Evolutionary conservation across 2,329 filamentous ascomycete species (phyloP).

Genomic region (Epichloe sibirici): DNA sequence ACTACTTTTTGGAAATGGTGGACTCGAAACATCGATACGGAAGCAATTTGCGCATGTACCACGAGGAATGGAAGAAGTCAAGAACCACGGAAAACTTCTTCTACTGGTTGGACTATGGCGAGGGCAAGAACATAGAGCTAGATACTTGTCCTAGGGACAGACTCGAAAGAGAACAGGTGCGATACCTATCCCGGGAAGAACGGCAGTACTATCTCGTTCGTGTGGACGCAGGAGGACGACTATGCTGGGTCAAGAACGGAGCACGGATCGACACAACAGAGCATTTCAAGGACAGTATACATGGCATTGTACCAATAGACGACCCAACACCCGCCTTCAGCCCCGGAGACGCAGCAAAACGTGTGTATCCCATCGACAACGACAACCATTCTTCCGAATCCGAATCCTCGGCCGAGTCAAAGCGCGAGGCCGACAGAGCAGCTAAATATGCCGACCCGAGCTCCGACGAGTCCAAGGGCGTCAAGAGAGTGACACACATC

Average conservation of each 20-base stretch:
- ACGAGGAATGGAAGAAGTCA: slow-evolving; percentile 68
- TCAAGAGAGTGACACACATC: slow-evolving; percentile 45
- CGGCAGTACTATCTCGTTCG: slow-evolving; percentile 68
- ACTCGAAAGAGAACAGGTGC: slow-evolving; percentile 66
- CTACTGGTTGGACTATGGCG: slow-evolving; percentile 81
- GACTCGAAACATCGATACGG: slow-evolving; percentile 82
- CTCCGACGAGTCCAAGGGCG: slow-evolving; percentile 47
- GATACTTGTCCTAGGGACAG: slow-evolving; percentile 60
- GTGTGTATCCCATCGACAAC: slow-evolving; percentile 7
- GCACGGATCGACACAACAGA: slow-evolving; percentile 63
- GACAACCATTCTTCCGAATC: slow-evolving; percentile 17
- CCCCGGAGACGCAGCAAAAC: slow-evolving; percentile 9
- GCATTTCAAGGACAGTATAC: slow-evolving; percentile 65
- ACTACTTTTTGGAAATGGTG: slow-evolving; percentile 79
- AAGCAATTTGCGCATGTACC: slow-evolving; percentile 68
- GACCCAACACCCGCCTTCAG: slow-evolving; percentile 46
- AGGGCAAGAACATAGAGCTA: slow-evolving; percentile 58
- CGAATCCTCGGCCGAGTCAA: slow-evolving; percentile 29
- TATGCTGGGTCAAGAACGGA: slow-evolving; percentile 83
- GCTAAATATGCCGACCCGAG: slow-evolving; percentile 54
- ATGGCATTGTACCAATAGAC: slow-evolving; percentile 54
- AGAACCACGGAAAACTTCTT: slow-evolving; percentile 82
- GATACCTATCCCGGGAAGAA: slow-evolving; percentile 76
- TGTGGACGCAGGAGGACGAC: slow-evolving; percentile 58
- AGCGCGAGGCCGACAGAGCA: slow-evolving; percentile 45